Percentiles rank a stretch among this genome's conserved stretches.
Evolutionary conservation across 768 basidiomycete genomes (phyloP).

Genomic region (Sarcomyxa edulis): DNA sequence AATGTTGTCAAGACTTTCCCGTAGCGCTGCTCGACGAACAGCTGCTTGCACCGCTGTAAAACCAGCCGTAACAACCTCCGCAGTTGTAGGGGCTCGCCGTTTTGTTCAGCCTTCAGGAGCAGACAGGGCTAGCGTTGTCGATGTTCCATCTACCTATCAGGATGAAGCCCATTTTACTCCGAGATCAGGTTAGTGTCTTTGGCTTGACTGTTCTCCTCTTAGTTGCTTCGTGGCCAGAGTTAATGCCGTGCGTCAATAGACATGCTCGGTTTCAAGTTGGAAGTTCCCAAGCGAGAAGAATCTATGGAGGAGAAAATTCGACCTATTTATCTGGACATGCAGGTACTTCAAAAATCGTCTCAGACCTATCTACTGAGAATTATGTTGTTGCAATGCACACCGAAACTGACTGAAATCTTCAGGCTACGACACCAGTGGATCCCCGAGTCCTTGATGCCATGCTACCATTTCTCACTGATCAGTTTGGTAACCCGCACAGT

Average conservation of each 20-base stretch:
- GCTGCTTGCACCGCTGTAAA: conserved; percentile 15
- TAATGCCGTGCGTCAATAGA: conserved; percentile 49
- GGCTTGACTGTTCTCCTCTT: background rate
- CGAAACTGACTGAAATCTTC: no score
- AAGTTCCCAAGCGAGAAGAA: conserved; percentile 54
- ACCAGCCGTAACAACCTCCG: conserved; percentile 14
- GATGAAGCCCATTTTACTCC: conserved; percentile 69
- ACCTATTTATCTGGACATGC: conserved; percentile 98
- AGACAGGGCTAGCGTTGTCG: conserved; percentile 79
- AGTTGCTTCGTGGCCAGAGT: no score
- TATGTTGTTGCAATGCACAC: no score
- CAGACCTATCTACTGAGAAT: conserved; percentile 8
- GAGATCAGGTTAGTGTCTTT: conserved; percentile 46
- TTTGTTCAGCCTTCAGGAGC: conserved; percentile 82
- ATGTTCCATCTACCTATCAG: conserved; percentile 70
- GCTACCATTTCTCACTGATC: conserved; percentile 92
- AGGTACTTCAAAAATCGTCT: conserved; percentile 42
- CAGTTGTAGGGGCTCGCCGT: conserved; percentile 33
- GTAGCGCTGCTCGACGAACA: conserved; percentile 29
- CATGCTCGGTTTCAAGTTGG: conserved; percentile 86
- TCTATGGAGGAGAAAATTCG: conserved; percentile 57
- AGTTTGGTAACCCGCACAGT: conserved; percentile 97
- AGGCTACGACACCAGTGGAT: conserved; percentile 98
- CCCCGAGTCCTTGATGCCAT: conserved; percentile 95
- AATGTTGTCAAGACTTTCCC: conserved; percentile 59